Evolutionary conservation across 306 rosid species (phyloP).

Genomic region (Prunus fruticosa): DNA sequence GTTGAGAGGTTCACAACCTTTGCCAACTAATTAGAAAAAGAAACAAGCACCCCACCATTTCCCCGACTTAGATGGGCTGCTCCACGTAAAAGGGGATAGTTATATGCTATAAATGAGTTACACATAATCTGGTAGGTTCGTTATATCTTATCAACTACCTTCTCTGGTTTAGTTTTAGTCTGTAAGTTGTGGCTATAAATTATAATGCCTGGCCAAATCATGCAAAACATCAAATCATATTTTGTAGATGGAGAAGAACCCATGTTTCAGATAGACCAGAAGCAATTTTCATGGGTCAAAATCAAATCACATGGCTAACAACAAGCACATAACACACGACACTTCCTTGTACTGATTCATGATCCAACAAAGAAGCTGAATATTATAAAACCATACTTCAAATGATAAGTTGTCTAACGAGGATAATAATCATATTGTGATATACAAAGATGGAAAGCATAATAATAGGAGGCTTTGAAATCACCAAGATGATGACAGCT

Average conservation of each 20-base stretch:
- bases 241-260: too few relatives aligned
- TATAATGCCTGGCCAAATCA: neutral
- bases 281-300: neutral
- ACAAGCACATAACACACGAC: neutral
- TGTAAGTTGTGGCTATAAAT: neutral
- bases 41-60: conserved; percentile 18
- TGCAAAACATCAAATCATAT: too few relatives aligned
- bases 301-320: neutral
- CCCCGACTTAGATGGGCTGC: conserved; percentile 24
- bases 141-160: neutral
- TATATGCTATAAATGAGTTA: neutral
- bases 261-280: too few relatives aligned
- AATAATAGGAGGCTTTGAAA: conserved; percentile 11
- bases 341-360: too few relatives aligned
- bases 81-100: conserved; percentile 2
- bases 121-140: neutral
- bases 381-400: neutral
- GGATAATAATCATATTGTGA: neutral
- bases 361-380: too few relatives aligned
- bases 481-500: conserved; percentile 75
- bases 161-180: neutral
- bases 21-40: conserved; percentile 30
- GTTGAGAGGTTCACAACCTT: conserved; percentile 18
- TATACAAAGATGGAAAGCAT: neutral
- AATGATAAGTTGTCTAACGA: neutral